phyloP scores from a whole-genome alignment of 2,329 filamentous ascomycete species.

The Incumbomyces delicatus region DNA sequence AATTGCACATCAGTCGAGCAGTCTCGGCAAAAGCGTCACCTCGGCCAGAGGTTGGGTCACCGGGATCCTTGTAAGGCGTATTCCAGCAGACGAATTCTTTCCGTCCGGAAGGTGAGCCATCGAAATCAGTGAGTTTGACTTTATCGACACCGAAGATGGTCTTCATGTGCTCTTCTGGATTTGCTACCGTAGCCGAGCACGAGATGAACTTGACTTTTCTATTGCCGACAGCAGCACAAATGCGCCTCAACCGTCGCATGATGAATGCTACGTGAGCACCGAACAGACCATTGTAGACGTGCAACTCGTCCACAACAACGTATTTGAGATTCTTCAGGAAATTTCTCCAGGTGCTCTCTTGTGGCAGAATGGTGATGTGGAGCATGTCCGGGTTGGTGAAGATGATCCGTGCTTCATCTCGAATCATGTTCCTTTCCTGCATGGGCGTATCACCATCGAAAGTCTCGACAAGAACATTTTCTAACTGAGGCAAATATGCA shows the following conservation, averaged over 20 bases:
- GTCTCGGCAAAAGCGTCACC: conserved; percentile 75
- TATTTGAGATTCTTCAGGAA: conserved; percentile 85
- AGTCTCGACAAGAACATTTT: conserved; percentile 72
- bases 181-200: conserved; percentile 92
- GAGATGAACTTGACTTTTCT: conserved; percentile 78
- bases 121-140: conserved; percentile 74
- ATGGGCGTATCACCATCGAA: conserved; percentile 94
- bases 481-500: conserved; percentile 65
- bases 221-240: conserved; percentile 88
- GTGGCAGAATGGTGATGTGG: conserved; percentile 83
- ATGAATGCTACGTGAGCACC: conserved; percentile 91
- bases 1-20: conserved; percentile 80
- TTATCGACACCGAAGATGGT: conserved; percentile 84
- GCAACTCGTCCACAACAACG: conserved; percentile 84
- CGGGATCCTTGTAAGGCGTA: conserved; percentile 83
- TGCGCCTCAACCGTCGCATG: conserved; percentile 76
- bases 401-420: conserved; percentile 82
- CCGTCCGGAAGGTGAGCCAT: conserved; percentile 81
- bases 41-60: conserved; percentile 75
- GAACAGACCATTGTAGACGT: conserved; percentile 93
- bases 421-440: conserved; percentile 63
- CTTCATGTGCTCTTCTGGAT: conserved; percentile 82
- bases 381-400: conserved; percentile 99
- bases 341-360: conserved; percentile 78
- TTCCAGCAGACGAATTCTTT: conserved; percentile 99